phyloP scores from a whole-genome alignment of 2,329 filamentous ascomycete species.

The Xylaria arbuscula region DNA sequence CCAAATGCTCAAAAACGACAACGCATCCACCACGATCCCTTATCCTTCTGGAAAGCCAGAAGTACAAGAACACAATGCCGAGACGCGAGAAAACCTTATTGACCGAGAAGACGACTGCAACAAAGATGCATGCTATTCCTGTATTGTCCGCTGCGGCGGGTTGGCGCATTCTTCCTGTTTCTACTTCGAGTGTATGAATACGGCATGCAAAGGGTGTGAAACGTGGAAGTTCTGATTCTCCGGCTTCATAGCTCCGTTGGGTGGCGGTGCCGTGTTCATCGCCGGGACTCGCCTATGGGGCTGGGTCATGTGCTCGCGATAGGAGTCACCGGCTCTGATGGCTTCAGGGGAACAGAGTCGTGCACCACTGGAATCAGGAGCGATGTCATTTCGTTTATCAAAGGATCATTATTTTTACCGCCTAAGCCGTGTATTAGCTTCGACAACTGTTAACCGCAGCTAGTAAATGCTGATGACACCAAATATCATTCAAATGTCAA shows the following conservation, averaged over 20 bases:
- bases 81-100: too few species aligned
- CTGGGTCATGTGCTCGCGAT: neutral
- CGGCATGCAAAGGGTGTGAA: slow-evolving; percentile 4
- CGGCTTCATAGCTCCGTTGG: neutral
- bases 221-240: neutral
- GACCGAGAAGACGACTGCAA: neutral
- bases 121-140: neutral
- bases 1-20: too few species aligned
- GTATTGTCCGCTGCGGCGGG: slow-evolving; percentile 3
- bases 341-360: neutral
- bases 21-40: too few species aligned
- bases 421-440: too few species aligned
- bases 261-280: neutral
- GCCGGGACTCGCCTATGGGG: neutral
- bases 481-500: too few species aligned
- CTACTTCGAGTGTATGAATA: slow-evolving; percentile 3
- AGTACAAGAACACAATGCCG: too few species aligned
- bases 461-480: too few species aligned
- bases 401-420: too few species aligned
- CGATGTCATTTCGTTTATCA: neutral
- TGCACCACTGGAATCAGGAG: neutral
- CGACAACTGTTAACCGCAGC: neutral
- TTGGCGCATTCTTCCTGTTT: neutral
- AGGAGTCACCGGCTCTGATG: too few species aligned
- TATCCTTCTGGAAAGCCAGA: too few species aligned